Percentiles rank a stretch among this genome's conserved stretches.
phyloP scores from a whole-genome alignment of 1,284 basidiomycete genomes.

The Fomitopsis palustris region DNA sequence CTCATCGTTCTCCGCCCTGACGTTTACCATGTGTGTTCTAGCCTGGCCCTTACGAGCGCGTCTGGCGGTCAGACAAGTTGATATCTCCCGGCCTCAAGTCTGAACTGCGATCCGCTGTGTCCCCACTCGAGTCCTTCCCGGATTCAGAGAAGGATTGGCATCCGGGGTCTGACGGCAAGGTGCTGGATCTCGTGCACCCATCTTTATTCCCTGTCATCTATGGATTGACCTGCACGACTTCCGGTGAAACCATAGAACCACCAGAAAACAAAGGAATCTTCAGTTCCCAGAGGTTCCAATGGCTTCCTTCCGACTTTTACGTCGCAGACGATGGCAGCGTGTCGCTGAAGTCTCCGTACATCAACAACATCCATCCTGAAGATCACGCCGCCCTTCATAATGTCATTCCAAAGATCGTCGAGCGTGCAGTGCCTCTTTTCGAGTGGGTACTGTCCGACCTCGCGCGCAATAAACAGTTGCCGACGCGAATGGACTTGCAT shows the following conservation, averaged over 20 bases:
- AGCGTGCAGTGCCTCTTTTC: neutral
- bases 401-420: neutral
- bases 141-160: slow-evolving; percentile 13
- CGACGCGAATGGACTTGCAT: neutral
- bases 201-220: neutral
- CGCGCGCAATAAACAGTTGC: neutral
- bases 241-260: neutral
- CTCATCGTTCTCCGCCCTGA: neutral
- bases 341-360: neutral
- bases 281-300: slow-evolving; percentile 2
- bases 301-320: slow-evolving; percentile 11
- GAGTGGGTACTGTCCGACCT: neutral
- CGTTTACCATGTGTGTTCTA: neutral
- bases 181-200: neutral
- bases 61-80: neutral
- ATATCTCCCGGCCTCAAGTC: neutral
- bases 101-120: neutral
- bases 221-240: neutral
- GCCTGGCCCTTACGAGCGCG: neutral
- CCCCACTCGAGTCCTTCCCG: slow-evolving; percentile 8
- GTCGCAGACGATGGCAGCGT: slow-evolving; percentile 3
- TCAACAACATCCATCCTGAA: slow-evolving; percentile 1
- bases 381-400: neutral
- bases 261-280: neutral
- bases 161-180: slow-evolving; percentile 11